Conservation (phyloP, 1,284 basidiomycete species). For the Tremellales sp. region DNA sequence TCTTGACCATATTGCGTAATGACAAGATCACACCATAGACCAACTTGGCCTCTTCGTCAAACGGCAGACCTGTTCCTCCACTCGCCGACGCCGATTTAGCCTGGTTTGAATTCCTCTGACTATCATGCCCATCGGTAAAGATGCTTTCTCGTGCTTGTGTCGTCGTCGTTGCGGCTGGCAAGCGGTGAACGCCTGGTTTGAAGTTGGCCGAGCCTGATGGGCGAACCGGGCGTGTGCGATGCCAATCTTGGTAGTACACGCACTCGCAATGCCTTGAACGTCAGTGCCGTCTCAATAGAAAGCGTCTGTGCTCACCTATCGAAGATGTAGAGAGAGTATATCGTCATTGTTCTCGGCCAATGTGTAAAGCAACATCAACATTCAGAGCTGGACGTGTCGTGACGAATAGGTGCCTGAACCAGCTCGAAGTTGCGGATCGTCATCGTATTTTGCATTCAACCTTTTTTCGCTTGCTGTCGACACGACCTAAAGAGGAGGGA, state of each 20-base stretch:
- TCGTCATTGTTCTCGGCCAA: constrained; percentile 64
- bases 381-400: neutral
- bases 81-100: neutral
- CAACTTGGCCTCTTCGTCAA: constrained; percentile 96
- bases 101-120: constrained; percentile 2
- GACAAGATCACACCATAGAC: constrained; percentile 95
- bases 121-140: constrained; percentile 14
- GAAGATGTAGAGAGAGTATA: constrained; percentile 83
- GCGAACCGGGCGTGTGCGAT: constrained; percentile 68
- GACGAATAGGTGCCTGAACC: too few relatives aligned
- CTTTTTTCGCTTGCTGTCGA: too few relatives aligned
- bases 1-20: constrained; percentile 90
- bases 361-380: too few relatives aligned
- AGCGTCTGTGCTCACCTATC: constrained; percentile 59
- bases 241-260: constrained; percentile 92
- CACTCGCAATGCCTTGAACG: constrained; percentile 73
- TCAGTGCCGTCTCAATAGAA: neutral
- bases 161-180: constrained; percentile 35
- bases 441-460: too few relatives aligned
- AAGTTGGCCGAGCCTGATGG: constrained; percentile 66
- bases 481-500: too few relatives aligned
- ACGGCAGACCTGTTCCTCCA: constrained; percentile 57
- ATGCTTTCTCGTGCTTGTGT: constrained; percentile 27
- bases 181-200: constrained; percentile 64
- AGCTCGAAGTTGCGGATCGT: too few relatives aligned